phyloP scores from a whole-genome alignment of 2,329 filamentous ascomycete genomes.

The Colletotrichum acutatum region DNA sequence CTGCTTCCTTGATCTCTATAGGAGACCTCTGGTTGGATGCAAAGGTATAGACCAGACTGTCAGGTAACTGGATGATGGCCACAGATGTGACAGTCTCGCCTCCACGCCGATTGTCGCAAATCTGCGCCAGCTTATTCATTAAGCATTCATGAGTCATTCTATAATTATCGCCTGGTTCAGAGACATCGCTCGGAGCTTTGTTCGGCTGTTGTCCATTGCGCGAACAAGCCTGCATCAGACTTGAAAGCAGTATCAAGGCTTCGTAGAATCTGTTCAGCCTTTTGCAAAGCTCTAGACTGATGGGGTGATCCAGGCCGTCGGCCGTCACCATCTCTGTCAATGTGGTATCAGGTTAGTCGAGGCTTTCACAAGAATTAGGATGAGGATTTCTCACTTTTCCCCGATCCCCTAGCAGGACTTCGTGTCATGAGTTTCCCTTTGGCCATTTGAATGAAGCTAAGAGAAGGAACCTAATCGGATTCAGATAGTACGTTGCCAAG shows the following conservation, averaged over 20 bases:
- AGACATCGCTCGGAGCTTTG: neutral
- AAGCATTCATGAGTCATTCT: constrained; percentile 42
- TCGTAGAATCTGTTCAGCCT: constrained; percentile 42
- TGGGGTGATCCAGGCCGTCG: constrained; percentile 1
- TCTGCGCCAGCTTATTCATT: constrained; percentile 44
- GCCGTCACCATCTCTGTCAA: neutral
- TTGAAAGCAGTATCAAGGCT: constrained; percentile 41
- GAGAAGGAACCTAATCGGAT: neutral
- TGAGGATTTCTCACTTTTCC: neutral
- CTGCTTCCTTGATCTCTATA: neutral
- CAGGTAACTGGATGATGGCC: constrained; percentile 41
- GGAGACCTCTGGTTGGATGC: constrained; percentile 42
- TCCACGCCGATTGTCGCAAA: constrained; percentile 43
- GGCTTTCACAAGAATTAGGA: neutral
- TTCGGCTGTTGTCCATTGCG: neutral
- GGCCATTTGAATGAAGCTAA: neutral
- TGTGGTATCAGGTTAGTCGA: neutral
- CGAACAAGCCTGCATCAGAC: constrained; percentile 37
- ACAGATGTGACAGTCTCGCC: constrained; percentile 46
- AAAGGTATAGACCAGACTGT: constrained; percentile 44
- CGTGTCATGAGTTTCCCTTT: neutral
- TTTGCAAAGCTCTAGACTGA: constrained; percentile 14
- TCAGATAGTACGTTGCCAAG: neutral
- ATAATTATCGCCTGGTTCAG: constrained; percentile 15
- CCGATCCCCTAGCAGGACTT: neutral